phyloP scores from a whole-genome alignment of 2,329 filamentous ascomycete genomes.

The Fusarium mangiferae region DNA sequence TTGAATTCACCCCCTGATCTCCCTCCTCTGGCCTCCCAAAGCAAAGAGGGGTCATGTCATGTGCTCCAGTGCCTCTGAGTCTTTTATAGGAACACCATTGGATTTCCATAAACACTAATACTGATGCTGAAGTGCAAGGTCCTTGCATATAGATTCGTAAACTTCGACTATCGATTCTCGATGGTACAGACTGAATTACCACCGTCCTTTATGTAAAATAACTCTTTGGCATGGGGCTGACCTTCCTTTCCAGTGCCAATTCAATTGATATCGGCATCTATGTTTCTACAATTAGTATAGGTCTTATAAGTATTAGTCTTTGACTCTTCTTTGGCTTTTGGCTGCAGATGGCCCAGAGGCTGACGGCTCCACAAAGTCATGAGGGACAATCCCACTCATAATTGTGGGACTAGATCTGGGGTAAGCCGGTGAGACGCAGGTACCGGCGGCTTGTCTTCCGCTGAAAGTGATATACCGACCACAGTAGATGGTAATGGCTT shows the following conservation, averaged over 20 bases:
- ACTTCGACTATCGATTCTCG: neutral
- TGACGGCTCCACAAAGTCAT: neutral
- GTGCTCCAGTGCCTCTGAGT: neutral
- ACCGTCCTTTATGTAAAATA: neutral
- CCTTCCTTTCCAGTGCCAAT: conserved; percentile 1
- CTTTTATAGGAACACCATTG: neutral
- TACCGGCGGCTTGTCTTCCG: conserved; percentile 19
- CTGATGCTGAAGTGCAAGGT: neutral
- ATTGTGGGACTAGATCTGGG: conserved; percentile 32
- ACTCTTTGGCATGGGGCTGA: neutral
- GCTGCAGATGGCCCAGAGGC: conserved; percentile 1
- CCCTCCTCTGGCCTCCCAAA: neutral
- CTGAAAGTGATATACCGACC: neutral
- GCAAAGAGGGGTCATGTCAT: conserved; percentile 1
- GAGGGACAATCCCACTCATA: conserved; percentile 7
- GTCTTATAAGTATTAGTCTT: conserved; percentile 3
- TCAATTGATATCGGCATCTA: conserved; percentile 22
- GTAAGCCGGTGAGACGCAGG: conserved; percentile 34
- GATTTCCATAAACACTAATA: neutral
- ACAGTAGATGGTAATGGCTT: neutral
- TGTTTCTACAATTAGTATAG: conserved; percentile 10
- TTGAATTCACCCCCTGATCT: conserved; percentile 18
- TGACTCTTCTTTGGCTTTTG: neutral
- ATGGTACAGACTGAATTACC: neutral
- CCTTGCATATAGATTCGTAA: neutral